Base-by-base conservation (phyloP, 2,329 filamentous ascomycete species). In the Phialophora tarda region DNA sequence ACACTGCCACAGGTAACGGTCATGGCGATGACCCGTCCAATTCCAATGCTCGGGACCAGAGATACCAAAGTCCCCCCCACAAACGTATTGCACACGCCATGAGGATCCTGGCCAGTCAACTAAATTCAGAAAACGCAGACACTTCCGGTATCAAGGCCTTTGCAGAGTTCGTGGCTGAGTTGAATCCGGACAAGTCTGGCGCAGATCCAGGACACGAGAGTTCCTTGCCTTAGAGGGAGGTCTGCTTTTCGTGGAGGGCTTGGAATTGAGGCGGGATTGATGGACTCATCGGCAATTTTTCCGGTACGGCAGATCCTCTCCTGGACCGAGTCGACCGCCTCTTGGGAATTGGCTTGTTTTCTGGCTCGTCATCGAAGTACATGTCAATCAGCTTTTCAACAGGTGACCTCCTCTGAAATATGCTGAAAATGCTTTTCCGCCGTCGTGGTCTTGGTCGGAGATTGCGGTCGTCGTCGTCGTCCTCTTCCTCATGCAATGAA, bases 1-100 rank as follows among this genome's bases (percentile, higher is more conserved):
- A 74, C 32, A 56, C 56, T 26, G 53, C 63, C 53, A 69, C 75
- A 8, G 78, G 79, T 2, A 72, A 77, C 17, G 77, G 80, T 66
- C 75, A 79, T 62, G 76, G 78, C 21, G 51, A 78, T 12, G 26
- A 32, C 14, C 41, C 21, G 10, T 34, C 38, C 11, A 41, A 17
- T 28, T 32, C 14, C 12, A 55, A 38, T 59, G 59, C 21, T 62
- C 48, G 51, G 21, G 11, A 55, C 17, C 38, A 63, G 28, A 66
- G 54, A 34, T 53, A 30, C 26, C 55, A 59, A 44, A 55, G 34
- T 24, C 59, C 60, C 51, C 65, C 41, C 21, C 50, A 68, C 21
- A 67, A 65, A 47, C 67, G 62, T 21, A 55, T 68, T 54, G 56
- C 58, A 5, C 59, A 59, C 58, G 63, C 59, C 10, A 60, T 66